Base-by-base conservation (phyloP, 1,139 yeast genomes). In the Petasospora rhodanensis region DNA sequence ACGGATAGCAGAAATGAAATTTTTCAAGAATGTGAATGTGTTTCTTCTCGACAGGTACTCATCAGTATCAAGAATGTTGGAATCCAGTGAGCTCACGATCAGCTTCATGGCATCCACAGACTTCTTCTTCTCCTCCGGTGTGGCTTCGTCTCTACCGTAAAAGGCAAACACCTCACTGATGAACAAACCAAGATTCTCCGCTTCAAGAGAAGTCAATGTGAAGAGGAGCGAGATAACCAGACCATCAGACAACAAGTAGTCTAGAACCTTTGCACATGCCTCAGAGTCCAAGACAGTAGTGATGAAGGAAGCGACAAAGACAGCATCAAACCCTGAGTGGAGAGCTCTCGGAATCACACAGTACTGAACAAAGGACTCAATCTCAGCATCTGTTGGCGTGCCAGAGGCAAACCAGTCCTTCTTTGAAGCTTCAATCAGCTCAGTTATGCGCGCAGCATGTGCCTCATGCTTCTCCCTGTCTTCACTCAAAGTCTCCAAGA, bases 241-340 rank as follows among this genome's bases (percentile, higher is more conserved):
- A 5, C 70, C 64, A 6, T 64, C 64, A 1, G 64, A 57, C 36
- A 86, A 67, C 23, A 86, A 59, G 24, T 58, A 57, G 32, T 75
- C 68, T 32, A 81, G 58, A 2, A 78, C 46, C 2, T 45, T 47
- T 7, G 70, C 63, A 2, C 61, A 42, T 0, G 71, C 59, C 2
- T 66, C 62, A 13, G 68, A 42, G 0, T 61, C 54, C 39, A 79
- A 76, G 12, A 79, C 47, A 29, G 57, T 46, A 41, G 75, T 70
- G 3, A 85, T 47, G 51, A 87, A 85, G 37, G 70, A 64, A 1
- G 86, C 76, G 26, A 79, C 61, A 52, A 63, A 87, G 1, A 82
- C 68, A 0, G 97, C 96, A 61, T 89, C 98, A 42, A 79, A 73
- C 0, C 95, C 79, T 0, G 96, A 84, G 46, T 81, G 86, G 4